Conservation (phyloP, 2,329 filamentous ascomycete species). For the Periconia sp. region DNA sequence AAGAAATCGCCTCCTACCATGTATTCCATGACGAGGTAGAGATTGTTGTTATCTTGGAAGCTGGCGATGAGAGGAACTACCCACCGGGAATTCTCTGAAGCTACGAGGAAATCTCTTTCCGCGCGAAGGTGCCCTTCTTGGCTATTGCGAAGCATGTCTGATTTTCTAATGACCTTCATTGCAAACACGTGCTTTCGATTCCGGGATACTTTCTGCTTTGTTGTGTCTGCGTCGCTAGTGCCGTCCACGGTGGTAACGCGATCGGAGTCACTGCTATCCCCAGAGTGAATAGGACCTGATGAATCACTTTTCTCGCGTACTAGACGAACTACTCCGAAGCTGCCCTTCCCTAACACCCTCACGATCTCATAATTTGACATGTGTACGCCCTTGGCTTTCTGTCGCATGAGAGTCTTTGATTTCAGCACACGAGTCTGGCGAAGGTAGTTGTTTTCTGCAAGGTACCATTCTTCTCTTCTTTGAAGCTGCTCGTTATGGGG, state of each 20-base stretch:
- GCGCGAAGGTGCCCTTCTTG: constrained; percentile 93
- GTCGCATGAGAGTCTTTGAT: constrained; percentile 59
- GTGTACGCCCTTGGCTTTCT: constrained; percentile 57
- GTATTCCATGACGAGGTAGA: constrained; percentile 98
- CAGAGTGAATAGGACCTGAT: constrained; percentile 13
- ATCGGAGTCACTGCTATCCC: constrained; percentile 15
- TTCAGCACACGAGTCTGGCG: constrained; percentile 76
- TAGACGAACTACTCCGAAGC: constrained; percentile 89
- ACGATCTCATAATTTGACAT: constrained; percentile 77
- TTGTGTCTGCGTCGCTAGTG: not conserved
- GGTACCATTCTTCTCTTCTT: constrained; percentile 65
- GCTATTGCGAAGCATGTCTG: constrained; percentile 85
- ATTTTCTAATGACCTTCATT: constrained; percentile 97
- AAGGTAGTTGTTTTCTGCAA: constrained; percentile 74
- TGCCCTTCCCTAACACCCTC: constrained; percentile 87
- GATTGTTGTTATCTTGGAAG: constrained; percentile 82
- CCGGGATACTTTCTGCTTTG: constrained; percentile 8
- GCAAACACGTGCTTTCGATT: constrained; percentile 73
- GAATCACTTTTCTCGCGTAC: constrained; percentile 68
- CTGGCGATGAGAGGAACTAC: constrained; percentile 85
- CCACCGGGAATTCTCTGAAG: constrained; percentile 87
- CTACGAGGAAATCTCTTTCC: constrained; percentile 89
- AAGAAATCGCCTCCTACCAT: constrained; percentile 97
- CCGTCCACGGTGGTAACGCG: constrained; percentile 18
- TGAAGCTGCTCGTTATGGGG: constrained; percentile 61